These are phyloP conservation scores for Geotrichum fermentans DNA, from an alignment of 1,139 yeast species.

Conservation along the genomic window DNA sequence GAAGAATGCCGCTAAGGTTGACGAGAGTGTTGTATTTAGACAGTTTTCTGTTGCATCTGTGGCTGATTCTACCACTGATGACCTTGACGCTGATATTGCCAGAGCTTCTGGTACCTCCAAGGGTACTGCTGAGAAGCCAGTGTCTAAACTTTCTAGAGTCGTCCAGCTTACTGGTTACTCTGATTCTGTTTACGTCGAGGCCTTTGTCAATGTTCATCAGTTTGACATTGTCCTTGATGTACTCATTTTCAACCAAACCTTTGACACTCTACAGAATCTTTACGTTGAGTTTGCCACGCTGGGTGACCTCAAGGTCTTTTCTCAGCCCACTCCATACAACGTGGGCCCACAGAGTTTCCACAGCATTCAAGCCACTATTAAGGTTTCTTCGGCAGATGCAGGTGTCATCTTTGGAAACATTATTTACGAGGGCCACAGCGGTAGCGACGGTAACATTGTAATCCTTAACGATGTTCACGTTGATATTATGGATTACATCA, in stretches of 20 bases:
- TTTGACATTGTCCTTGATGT: constrained; percentile 95
- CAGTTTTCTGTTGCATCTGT: constrained; percentile 54
- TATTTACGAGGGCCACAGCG: constrained; percentile 93
- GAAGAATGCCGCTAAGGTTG: constrained; percentile 73
- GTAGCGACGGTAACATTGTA: constrained; percentile 84
- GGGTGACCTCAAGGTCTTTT: constrained; percentile 93
- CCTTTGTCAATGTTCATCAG: constrained; percentile 89
- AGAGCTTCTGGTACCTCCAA: constrained; percentile 47
- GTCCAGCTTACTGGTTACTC: constrained; percentile 95
- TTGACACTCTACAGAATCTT: constrained; percentile 81
- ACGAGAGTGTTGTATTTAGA: constrained; percentile 76
- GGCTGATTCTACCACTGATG: constrained; percentile 36
- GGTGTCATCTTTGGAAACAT: constrained; percentile 97
- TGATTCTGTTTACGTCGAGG: constrained; percentile 97
- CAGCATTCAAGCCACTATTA: constrained; percentile 79
- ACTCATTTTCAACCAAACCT: constrained; percentile 88
- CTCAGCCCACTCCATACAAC: constrained; percentile 87
- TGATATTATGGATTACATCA: constrained; percentile 95
- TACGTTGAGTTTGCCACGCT: constrained; percentile 94
- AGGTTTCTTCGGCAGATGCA: constrained; percentile 95
- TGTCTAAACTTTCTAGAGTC: constrained; percentile 80
- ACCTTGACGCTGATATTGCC: constrained; percentile 34
- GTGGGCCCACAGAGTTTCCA: constrained; percentile 96
- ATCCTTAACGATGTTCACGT: constrained; percentile 92
- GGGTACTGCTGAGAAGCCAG: constrained; percentile 48